phyloP scores from a whole-genome alignment of 225 moss, liverwort and hornwort species.

The Bryoerythrophyllum caledonicum region DNA sequence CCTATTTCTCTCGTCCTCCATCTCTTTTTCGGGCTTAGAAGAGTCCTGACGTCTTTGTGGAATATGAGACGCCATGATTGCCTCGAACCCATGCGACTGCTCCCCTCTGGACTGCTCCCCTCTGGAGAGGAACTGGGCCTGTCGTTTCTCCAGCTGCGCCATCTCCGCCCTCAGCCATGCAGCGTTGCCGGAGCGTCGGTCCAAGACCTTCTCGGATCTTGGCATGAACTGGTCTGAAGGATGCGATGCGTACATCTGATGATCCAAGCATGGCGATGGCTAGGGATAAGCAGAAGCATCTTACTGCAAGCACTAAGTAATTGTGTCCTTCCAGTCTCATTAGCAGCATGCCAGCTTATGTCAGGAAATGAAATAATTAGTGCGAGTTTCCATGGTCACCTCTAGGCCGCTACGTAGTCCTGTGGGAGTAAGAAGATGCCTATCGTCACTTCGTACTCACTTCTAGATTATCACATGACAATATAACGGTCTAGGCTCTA shows the following conservation, averaged over 20 bases:
- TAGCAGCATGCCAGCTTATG: background rate
- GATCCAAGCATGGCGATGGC: slow-evolving; percentile 17
- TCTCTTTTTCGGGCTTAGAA: slow-evolving; percentile 21
- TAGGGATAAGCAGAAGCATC: background rate
- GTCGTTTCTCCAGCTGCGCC: slow-evolving; percentile 49
- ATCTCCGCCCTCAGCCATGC: slow-evolving; percentile 50
- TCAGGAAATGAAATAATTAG: background rate
- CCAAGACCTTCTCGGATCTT: slow-evolving; percentile 40
- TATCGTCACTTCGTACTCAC: too few relatives aligned
- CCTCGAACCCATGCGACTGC: slow-evolving; percentile 14
- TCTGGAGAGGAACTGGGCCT: slow-evolving; percentile 34
- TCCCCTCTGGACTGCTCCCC: slow-evolving; percentile 25
- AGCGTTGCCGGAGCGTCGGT: slow-evolving; percentile 34
- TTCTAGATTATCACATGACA: too few relatives aligned
- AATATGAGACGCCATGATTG: slow-evolving; percentile 11
- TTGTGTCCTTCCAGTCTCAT: background rate
- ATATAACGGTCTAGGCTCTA: too few relatives aligned
- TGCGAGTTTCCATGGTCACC: too few relatives aligned
- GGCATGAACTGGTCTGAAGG: slow-evolving; percentile 26
- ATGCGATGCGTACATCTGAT: slow-evolving; percentile 44
- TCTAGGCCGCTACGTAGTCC: too few relatives aligned
- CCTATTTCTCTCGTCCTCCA: slow-evolving; percentile 33
- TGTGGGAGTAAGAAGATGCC: too few relatives aligned
- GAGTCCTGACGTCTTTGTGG: slow-evolving; percentile 29
- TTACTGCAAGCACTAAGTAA: background rate